A percentile compares a stretch with the other conserved stretches of the same genome.
These are phyloP conservation scores for Litchi chinensis DNA, from an alignment of 345 rosid genomes.

Conservation along the genomic window DNA sequence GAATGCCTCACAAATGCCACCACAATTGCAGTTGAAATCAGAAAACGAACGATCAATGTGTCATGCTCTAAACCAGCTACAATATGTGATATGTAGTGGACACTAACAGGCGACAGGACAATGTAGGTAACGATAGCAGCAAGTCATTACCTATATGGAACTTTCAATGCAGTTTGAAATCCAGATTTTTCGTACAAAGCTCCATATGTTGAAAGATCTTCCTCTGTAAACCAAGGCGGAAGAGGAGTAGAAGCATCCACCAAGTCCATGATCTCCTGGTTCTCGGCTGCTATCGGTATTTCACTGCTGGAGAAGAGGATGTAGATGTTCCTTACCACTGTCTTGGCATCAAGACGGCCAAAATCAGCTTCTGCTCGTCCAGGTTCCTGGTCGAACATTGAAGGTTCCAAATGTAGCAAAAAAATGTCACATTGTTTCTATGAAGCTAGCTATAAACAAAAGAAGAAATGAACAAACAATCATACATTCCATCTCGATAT, in stretches of 20 bases:
- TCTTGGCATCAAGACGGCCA: conserved; percentile 50
- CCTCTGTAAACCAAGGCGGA: conserved; percentile 57
- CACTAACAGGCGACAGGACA: too few relatives aligned
- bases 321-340: conserved; percentile 54
- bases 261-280: conserved; percentile 62
- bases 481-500: conserved; percentile 51
- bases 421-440: neutral
- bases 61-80: neutral
- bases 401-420: neutral
- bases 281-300: conserved; percentile 54
- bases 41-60: neutral
- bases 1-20: too few relatives aligned
- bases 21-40: neutral
- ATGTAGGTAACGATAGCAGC: neutral
- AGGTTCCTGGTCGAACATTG: conserved; percentile 34
- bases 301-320: conserved; percentile 57
- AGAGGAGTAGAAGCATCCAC: conserved; percentile 55
- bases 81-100: neutral
- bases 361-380: conserved; percentile 74
- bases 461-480: neutral
- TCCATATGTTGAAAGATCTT: conserved; percentile 54
- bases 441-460: too few relatives aligned
- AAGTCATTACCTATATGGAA: conserved; percentile 52
- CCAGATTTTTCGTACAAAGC: conserved; percentile 57
- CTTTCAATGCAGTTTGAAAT: conserved; percentile 51